Evolutionary conservation across 495 filamentous ascomycete genomes (phyloP).

Genomic region (Aspergillus sparsus): DNA sequence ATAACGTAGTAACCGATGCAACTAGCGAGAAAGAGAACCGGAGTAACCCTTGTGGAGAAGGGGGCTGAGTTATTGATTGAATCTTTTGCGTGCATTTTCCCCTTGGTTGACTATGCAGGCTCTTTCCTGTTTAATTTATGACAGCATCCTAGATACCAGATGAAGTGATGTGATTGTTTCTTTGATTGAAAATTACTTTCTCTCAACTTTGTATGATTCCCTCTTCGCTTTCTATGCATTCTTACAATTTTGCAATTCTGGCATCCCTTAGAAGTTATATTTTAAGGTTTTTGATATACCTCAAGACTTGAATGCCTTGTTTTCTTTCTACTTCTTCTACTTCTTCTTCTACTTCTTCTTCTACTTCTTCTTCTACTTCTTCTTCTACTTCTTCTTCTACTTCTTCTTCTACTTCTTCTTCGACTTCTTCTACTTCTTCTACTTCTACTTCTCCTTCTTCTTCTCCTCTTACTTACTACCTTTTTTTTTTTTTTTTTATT

Average conservation of each 20-base stretch:
- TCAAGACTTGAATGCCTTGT: slow-evolving; percentile 5
- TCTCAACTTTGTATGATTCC: slow-evolving; percentile 30
- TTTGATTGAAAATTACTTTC: slow-evolving; percentile 23
- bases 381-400: not conserved
- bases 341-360: no score
- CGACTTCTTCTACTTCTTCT: no score
- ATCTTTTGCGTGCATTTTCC: not conserved
- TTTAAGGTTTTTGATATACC: slow-evolving; percentile 7
- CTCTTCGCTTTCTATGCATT: slow-evolving; percentile 25
- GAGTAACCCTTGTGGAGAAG: slow-evolving; percentile 32
- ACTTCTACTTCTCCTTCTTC: no score
- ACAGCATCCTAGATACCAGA: slow-evolving; percentile 46
- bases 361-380: no score
- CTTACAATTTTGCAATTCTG: slow-evolving; percentile 11
- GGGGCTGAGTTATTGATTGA: slow-evolving; percentile 23
- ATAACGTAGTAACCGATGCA: slow-evolving; percentile 23
- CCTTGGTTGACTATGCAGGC: not conserved
- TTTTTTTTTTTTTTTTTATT: slow-evolving; percentile 16
- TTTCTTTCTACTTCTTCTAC: slow-evolving; percentile 8
- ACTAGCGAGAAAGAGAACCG: slow-evolving; percentile 45
- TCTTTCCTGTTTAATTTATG: slow-evolving; percentile 29
- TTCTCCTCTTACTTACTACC: slow-evolving; percentile 1
- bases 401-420: slow-evolving; percentile 17
- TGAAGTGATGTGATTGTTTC: slow-evolving; percentile 30
- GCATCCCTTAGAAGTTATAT: slow-evolving; percentile 21